These are phyloP conservation scores for Saccharum officinarum DNA, from an alignment of 176 grass and related monocot species.

Conservation along the genomic window DNA sequence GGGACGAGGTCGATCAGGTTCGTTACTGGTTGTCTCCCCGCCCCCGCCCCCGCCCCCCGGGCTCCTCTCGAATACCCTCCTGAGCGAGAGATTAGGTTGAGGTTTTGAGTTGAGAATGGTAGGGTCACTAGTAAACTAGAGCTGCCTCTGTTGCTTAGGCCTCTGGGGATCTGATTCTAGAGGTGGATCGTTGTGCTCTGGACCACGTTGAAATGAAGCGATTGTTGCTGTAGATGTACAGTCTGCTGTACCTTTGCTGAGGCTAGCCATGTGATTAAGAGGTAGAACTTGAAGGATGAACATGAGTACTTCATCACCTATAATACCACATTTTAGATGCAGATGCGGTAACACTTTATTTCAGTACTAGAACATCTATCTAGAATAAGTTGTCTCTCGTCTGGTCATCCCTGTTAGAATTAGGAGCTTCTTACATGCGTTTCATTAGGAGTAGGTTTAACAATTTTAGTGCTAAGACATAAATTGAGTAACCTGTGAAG, in stretches of 20 bases:
- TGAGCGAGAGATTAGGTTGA: background rate
- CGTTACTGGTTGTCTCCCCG: background rate
- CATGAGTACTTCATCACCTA: background rate
- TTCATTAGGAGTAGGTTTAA: background rate
- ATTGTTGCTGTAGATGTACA: background rate
- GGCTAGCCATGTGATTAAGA: background rate
- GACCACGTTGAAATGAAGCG: background rate
- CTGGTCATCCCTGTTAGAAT: background rate
- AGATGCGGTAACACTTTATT: background rate
- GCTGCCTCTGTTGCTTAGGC: background rate
- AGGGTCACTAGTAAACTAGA: background rate
- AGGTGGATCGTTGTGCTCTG: background rate
- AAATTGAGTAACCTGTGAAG: background rate
- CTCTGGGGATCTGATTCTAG: background rate
- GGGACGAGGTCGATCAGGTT: constrained; percentile 92
- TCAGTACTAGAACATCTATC: background rate
- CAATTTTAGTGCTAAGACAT: background rate
- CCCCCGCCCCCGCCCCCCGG: background rate
- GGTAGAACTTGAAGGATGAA: background rate
- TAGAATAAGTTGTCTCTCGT: no score
- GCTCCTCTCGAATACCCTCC: background rate
- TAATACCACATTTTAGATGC: background rate
- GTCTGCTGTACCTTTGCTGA: background rate
- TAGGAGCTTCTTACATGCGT: background rate
- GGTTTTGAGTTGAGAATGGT: background rate